Conservation (phyloP, 2,329 filamentous ascomycete genomes). For the Fusarium nelsonii region DNA sequence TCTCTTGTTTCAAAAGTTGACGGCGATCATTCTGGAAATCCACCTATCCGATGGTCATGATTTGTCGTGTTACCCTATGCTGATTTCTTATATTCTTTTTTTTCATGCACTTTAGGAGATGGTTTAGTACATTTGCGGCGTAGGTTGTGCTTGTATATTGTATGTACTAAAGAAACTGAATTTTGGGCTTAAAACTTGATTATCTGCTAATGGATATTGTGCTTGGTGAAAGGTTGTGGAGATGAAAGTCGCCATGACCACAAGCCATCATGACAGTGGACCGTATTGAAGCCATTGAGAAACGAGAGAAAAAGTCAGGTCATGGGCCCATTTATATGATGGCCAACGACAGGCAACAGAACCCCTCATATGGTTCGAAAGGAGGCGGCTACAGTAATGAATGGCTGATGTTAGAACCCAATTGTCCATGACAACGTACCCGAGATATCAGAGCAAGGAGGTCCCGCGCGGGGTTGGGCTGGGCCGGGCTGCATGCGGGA, state of each 20-base stretch:
- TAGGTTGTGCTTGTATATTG: neutral
- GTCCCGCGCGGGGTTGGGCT: slow-evolving; percentile 5
- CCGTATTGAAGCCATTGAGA: neutral
- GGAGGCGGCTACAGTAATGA: slow-evolving; percentile 18
- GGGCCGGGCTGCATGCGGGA: slow-evolving; percentile 18
- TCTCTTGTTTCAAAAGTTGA: neutral
- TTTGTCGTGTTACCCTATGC: too few species aligned
- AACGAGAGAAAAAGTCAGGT: neutral
- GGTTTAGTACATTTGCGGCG: neutral
- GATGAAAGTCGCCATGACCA: slow-evolving; percentile 5
- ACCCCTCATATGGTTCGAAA: neutral
- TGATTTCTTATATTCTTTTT: too few species aligned
- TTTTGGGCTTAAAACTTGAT: neutral
- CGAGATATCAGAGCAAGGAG: neutral
- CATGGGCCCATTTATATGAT: neutral
- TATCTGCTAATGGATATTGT: neutral
- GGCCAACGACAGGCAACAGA: neutral
- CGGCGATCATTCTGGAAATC: neutral
- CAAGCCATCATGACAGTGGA: slow-evolving; percentile 8
- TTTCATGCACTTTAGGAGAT: neutral
- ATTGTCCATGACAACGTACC: slow-evolving; percentile 25
- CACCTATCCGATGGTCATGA: too few species aligned
- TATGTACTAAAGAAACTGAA: neutral
- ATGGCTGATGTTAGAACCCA: neutral
- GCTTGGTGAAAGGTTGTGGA: neutral